Evolutionary conservation across 768 basidiomycete genomes (phyloP).

Genomic region (Candolleomyces aberdarensis): DNA sequence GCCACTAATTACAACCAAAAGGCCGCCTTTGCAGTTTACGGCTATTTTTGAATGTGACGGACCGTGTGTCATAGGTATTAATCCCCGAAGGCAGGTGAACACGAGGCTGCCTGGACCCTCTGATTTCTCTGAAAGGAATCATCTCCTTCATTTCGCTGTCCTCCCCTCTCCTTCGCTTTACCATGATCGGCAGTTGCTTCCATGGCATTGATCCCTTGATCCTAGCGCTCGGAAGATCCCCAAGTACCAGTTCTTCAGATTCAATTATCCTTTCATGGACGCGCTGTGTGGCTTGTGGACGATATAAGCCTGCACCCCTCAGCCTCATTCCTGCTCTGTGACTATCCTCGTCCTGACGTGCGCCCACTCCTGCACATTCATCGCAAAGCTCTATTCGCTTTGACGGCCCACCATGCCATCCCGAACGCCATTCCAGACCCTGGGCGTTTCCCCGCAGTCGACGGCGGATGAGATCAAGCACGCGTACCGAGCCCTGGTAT

Average conservation of each 20-base stretch:
- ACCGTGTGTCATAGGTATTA: not conserved
- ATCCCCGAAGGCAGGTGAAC: not conserved
- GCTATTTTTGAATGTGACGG: too few species aligned
- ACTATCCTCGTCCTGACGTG: not conserved
- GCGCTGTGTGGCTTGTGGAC: not conserved
- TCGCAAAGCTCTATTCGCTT: not conserved
- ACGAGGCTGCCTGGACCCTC: not conserved
- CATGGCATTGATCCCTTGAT: not conserved
- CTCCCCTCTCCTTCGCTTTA: not conserved
- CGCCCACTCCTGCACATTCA: not conserved
- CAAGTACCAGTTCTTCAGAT: constrained; percentile 2
- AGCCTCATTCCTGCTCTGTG: not conserved
- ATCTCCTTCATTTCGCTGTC: not conserved
- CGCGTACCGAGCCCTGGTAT: constrained; percentile 63
- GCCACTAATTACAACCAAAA: too few species aligned
- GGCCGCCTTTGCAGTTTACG: too few species aligned
- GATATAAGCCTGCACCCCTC: constrained; percentile 1
- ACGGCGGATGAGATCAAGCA: constrained; percentile 51
- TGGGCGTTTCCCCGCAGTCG: constrained; percentile 24
- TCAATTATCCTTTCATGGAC: constrained; percentile 7
- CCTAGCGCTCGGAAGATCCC: constrained; percentile 2
- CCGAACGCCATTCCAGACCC: constrained; percentile 6
- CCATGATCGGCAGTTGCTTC: constrained; percentile 5
- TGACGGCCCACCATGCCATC: constrained; percentile 3
- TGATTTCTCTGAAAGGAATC: not conserved